Evolutionary conservation across 495 filamentous ascomycete species (phyloP), one percentile per base, ranked within the genome.

Genomic region (Penicilliopsis zonata): DNA sequence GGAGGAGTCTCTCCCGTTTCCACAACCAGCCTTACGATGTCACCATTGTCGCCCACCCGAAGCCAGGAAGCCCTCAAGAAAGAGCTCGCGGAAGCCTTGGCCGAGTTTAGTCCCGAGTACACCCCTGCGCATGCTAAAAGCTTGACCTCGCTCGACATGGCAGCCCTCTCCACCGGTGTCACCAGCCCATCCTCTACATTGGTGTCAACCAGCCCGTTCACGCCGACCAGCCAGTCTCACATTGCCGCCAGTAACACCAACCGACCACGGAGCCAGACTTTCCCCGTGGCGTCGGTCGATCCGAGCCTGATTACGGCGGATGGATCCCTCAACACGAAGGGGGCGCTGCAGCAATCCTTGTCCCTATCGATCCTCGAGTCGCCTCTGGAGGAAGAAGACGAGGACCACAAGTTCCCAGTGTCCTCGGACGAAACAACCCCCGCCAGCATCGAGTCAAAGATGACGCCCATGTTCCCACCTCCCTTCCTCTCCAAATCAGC

Each of bases 241-340:
- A 65, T 80, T 5, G 58, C 65, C 10, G 62, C 61, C 30, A 61
- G 49, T 30, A 65, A 65, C 38, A 65, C 67, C 34, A 78, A 76
- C 43, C 72, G 87, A 20, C 86, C 83, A 16, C 74, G 90, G 50
- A 92, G 86, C 54, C 86, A 94, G 55, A 96, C 90, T 0, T 90
- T 94, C 33, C 87, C 90, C 16, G 70, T 76, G 17, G 55, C 80
- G 32, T 52, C 61, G 22, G 58, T 76, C 19, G 81, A 90, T 42
- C 68, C 82, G 4, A 75, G 73, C 29, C 78, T 82, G 46, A 71
- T 85, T 44, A 73, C 79, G 25, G 69, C 74, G 33, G 55, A 75
- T 13, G 64, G 76, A 30, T 55, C 64, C 2, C 44, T 78, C 20
- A 76, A 71, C 13, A 72, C 76, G 5, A 86, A 84, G 54, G 71